phyloP scores from a whole-genome alignment of 164 flowering plant genomes.

The Amborella trichopoda region DNA sequence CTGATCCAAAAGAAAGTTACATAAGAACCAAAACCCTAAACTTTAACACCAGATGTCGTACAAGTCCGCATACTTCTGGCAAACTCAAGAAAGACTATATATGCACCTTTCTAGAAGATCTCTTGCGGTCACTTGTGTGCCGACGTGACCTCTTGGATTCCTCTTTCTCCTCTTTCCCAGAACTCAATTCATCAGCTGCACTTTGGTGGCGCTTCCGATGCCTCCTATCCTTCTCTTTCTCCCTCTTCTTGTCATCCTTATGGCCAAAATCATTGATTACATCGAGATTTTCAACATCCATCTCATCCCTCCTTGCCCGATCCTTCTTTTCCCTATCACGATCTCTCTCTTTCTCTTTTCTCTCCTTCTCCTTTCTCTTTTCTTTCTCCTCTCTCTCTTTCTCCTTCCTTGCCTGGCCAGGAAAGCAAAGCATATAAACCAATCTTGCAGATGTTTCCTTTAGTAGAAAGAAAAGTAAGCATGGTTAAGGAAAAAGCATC shows the following conservation, averaged over 20 bases:
- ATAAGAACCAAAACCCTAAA: too few species aligned
- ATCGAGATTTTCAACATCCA: conserved; percentile 52
- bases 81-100: background rate
- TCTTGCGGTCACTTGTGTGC: conserved; percentile 81
- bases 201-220: conserved; percentile 65
- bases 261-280: conserved; percentile 29
- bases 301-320: conserved; percentile 61
- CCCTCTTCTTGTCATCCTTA: conserved; percentile 68
- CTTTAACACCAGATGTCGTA: too few species aligned
- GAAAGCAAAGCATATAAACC: too few species aligned
- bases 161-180: conserved; percentile 73
- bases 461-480: too few species aligned
- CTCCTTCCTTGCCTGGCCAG: conserved; percentile 85
- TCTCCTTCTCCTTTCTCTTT: conserved; percentile 38
- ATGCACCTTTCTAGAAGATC: conserved; percentile 62
- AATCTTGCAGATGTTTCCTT: too few species aligned
- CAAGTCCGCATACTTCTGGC: too few species aligned
- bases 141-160: conserved; percentile 61
- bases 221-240: conserved; percentile 60
- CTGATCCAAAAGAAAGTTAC: too few species aligned
- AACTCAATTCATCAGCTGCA: conserved; percentile 41
- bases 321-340: conserved; percentile 70
- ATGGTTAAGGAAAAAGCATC: too few species aligned
- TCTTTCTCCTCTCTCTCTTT: conserved; percentile 27
- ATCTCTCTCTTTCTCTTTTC: conserved; percentile 58